A percentile compares a stretch with the other conserved stretches of the same genome.
These are phyloP conservation scores for Nyssa sinensis DNA, from an alignment of 148 eudicot species.

Conservation along the genomic window DNA sequence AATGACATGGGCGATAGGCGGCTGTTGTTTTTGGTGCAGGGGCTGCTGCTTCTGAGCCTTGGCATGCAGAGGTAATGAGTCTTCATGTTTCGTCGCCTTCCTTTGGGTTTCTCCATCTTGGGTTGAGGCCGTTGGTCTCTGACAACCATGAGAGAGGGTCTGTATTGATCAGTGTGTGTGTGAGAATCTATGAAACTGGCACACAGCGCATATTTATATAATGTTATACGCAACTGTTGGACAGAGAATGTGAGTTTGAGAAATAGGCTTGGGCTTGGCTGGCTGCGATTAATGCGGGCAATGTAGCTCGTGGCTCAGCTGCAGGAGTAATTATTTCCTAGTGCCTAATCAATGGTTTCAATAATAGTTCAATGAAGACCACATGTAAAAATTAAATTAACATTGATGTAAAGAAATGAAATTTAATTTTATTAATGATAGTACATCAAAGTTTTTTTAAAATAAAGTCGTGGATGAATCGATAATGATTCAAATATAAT, in stretches of 20 bases:
- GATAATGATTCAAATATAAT: no score
- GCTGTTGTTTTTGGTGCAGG: conserved; percentile 17
- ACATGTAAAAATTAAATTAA: no score
- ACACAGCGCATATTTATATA: conserved; percentile 5
- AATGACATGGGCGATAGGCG: conserved; percentile 35
- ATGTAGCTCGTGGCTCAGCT: not conserved
- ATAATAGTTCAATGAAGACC: no score
- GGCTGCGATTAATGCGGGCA: no score
- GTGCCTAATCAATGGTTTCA: no score
- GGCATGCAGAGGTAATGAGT: conserved; percentile 57
- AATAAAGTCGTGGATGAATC: no score
- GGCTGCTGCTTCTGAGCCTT: conserved; percentile 18
- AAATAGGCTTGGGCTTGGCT: not conserved
- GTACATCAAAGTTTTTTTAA: no score
- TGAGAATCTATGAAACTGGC: conserved; percentile 14
- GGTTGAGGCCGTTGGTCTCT: conserved; percentile 1
- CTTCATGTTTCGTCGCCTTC: conserved; percentile 26
- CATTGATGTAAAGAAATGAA: no score
- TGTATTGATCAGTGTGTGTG: not conserved
- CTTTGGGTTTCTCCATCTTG: not conserved
- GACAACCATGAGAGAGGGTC: conserved; percentile 8
- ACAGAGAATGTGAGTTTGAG: not conserved
- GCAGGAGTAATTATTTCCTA: no score
- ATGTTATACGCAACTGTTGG: not conserved
- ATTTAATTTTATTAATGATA: no score